These are phyloP conservation scores for Cladophialophora exuberans DNA, from an alignment of 2,329 filamentous ascomycete genomes.

Conservation along the genomic window DNA sequence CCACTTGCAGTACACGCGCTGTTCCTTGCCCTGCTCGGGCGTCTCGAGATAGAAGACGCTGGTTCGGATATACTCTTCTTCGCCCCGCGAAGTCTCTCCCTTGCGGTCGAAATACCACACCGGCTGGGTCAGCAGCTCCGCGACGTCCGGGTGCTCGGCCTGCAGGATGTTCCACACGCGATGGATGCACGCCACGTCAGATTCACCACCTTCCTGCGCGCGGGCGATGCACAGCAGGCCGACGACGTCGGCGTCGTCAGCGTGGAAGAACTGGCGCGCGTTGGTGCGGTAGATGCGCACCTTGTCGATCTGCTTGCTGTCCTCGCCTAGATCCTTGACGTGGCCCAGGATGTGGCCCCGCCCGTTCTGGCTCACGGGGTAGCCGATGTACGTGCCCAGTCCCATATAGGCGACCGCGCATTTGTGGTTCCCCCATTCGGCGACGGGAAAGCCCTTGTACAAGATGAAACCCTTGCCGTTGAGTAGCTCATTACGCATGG, in stretches of 20 bases:
- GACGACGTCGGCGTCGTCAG: constrained; percentile 81
- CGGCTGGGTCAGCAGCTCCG: constrained; percentile 72
- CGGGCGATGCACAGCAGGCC: constrained; percentile 80
- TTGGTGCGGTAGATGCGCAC: constrained; percentile 91
- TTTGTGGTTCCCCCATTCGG: constrained; percentile 76
- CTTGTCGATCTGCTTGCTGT: constrained; percentile 77
- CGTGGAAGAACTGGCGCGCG: constrained; percentile 82
- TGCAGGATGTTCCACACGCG: constrained; percentile 81
- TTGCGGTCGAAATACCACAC: constrained; percentile 94
- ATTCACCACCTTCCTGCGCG: constrained; percentile 80
- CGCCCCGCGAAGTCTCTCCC: constrained; percentile 74
- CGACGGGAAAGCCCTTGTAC: constrained; percentile 81
- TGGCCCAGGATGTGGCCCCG: constrained; percentile 84
- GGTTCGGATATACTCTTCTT: constrained; percentile 74
- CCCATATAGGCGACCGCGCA: constrained; percentile 90
- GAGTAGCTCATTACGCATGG: constrained; percentile 67
- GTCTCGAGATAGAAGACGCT: constrained; percentile 75
- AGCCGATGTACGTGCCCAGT: constrained; percentile 80
- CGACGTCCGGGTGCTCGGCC: constrained; percentile 74
- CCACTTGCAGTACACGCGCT: constrained; percentile 78
- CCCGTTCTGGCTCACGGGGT: constrained; percentile 85
- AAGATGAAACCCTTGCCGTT: constrained; percentile 89
- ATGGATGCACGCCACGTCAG: constrained; percentile 77
- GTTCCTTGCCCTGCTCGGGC: constrained; percentile 45
- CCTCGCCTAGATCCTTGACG: constrained; percentile 85